Percentiles rank a stretch among this genome's conserved stretches.
phyloP scores from a whole-genome alignment of 306 rosid species.

The Begonia peltatifolia region DNA sequence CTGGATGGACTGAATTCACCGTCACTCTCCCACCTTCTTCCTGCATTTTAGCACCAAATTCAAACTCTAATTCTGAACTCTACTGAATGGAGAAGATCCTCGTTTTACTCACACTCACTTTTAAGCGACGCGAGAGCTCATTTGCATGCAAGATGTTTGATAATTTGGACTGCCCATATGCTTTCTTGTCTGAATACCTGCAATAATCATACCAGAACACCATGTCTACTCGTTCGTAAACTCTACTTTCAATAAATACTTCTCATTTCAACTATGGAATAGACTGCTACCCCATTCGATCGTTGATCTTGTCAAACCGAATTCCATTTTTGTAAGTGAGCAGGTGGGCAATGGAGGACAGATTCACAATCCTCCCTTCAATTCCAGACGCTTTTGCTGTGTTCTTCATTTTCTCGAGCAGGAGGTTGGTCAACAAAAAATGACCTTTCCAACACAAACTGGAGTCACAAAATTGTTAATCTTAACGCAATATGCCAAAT shows the following conservation, averaged over 20 bases:
- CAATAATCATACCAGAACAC: background rate
- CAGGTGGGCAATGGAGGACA: slow-evolving; percentile 74
- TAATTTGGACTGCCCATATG: slow-evolving; percentile 87
- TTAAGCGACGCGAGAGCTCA: slow-evolving; percentile 61
- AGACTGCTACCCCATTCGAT: slow-evolving; percentile 26
- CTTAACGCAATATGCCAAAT: background rate
- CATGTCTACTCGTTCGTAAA: too few relatives aligned
- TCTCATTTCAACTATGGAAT: too few relatives aligned
- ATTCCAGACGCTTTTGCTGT: slow-evolving; percentile 60
- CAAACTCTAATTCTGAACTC: background rate
- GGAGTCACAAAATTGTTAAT: background rate
- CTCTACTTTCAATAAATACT: too few relatives aligned
- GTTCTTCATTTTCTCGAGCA: slow-evolving; percentile 65
- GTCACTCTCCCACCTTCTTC: slow-evolving; percentile 75
- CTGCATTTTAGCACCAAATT: slow-evolving; percentile 15
- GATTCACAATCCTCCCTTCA: slow-evolving; percentile 79
- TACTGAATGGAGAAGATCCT: background rate
- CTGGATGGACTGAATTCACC: slow-evolving; percentile 79
- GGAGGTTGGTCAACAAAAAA: slow-evolving; percentile 63
- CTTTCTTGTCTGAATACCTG: slow-evolving; percentile 78
- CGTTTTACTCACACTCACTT: slow-evolving; percentile 37
- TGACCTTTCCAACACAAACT: slow-evolving; percentile 34
- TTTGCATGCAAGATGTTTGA: slow-evolving; percentile 70
- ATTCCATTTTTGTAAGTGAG: slow-evolving; percentile 52
- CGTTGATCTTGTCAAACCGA: slow-evolving; percentile 50